A percentile compares a stretch with the other conserved stretches of the same genome.
phyloP scores from a whole-genome alignment of 305 asterid species.

The Fraxinus latifolia region DNA sequence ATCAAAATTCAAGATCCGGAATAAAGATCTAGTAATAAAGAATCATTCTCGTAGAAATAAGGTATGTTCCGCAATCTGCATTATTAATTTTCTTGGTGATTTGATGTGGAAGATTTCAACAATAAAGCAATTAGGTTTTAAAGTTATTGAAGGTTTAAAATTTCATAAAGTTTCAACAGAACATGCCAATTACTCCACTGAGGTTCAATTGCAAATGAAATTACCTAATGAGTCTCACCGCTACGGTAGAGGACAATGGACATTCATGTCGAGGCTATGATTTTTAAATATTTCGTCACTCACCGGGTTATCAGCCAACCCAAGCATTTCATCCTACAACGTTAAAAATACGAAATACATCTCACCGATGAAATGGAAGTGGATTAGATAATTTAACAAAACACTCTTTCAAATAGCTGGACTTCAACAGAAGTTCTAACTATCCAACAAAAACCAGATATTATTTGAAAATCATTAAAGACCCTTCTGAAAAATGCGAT shows the following conservation, averaged over 20 bases:
- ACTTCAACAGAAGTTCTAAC: neutral
- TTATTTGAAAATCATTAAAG: neutral
- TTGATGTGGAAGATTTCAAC: neutral
- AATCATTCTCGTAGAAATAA: neutral
- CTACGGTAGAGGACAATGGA: constrained; percentile 71
- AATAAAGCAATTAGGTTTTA: neutral
- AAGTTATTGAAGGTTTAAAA: neutral
- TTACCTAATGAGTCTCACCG: constrained; percentile 86
- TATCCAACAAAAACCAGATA: neutral
- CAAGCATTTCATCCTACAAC: constrained; percentile 88
- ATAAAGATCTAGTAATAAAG: neutral
- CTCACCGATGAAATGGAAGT: neutral
- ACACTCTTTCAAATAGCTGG: neutral
- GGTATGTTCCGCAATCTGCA: neutral
- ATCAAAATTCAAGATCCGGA: too few relatives aligned
- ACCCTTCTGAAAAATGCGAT: neutral
- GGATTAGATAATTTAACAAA: neutral
- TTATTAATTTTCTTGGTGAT: neutral
- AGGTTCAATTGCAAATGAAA: neutral
- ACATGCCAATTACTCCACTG: neutral
- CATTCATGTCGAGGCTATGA: constrained; percentile 70
- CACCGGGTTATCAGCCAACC: constrained; percentile 64
- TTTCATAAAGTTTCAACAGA: neutral
- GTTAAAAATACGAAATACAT: constrained; percentile 22
- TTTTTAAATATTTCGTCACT: constrained; percentile 52